Evolutionary conservation across 164 flowering plant species (phyloP).

Genomic region (Stephania japonica): DNA sequence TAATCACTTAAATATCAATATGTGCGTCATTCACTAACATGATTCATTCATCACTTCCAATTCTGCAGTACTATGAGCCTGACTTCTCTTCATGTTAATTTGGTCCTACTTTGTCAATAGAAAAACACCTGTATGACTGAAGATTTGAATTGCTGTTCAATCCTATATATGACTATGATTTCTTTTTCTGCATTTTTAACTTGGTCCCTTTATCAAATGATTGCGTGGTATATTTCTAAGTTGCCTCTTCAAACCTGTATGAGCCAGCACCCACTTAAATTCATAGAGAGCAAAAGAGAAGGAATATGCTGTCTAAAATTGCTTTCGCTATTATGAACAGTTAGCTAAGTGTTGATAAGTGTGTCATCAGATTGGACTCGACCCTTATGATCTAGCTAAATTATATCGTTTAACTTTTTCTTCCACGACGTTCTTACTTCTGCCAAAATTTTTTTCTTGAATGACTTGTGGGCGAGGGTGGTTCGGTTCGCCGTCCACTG

Average conservation of each 20-base stretch:
- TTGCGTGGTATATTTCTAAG: background rate
- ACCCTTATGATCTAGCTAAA: background rate
- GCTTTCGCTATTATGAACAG: background rate
- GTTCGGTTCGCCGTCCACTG: too few relatives aligned
- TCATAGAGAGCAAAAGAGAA: background rate
- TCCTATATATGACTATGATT: background rate
- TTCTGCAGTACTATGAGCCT: background rate
- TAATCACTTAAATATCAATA: too few relatives aligned
- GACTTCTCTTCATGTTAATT: background rate
- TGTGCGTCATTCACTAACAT: background rate
- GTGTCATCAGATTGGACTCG: background rate
- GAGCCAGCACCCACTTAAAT: background rate
- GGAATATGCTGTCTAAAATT: background rate
- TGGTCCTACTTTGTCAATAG: background rate
- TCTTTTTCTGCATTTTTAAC: too few relatives aligned
- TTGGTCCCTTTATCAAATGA: background rate
- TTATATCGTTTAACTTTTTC: too few relatives aligned
- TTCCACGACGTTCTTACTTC: too few relatives aligned
- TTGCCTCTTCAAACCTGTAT: background rate
- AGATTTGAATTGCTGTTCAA: background rate
- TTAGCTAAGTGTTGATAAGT: background rate
- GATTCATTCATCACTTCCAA: background rate
- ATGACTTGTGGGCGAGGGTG: too few relatives aligned
- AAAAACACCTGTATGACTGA: background rate
- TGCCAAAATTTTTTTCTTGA: too few relatives aligned